Evolutionary conservation across 1,284 basidiomycete genomes (phyloP).

Genomic region (Marasmius tenuissimus): DNA sequence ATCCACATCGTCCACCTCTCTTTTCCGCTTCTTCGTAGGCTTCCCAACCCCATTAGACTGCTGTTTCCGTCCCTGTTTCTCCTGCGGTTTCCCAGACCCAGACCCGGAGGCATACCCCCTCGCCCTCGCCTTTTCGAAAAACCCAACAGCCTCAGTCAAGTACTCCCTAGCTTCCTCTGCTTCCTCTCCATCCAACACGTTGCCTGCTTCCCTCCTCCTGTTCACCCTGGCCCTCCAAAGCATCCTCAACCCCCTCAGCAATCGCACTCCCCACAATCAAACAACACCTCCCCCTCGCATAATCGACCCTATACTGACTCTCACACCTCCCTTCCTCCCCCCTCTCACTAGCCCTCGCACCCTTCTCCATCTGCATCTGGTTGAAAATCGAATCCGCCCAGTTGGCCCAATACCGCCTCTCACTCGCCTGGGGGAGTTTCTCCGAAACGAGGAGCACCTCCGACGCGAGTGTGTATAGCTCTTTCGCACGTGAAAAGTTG

Average conservation of each 20-base stretch:
- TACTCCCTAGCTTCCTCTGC: conserved; percentile 54
- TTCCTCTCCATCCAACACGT: conserved; percentile 39
- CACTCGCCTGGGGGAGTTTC: conserved; percentile 40
- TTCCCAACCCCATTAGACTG: not conserved
- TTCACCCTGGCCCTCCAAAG: conserved; percentile 42
- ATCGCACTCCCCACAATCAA: conserved; percentile 51
- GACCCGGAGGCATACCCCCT: not conserved
- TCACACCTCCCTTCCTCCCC: conserved; percentile 41
- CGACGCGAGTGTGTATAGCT: conserved; percentile 59
- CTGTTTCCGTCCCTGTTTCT: not conserved
- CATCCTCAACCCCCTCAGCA: conserved; percentile 52
- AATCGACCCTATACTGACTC: conserved; percentile 29
- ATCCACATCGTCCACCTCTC: not conserved
- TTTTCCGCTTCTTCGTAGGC: not conserved
- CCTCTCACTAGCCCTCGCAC: conserved; percentile 46
- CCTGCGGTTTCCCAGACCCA: not conserved
- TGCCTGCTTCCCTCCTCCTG: conserved; percentile 43
- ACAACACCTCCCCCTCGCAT: conserved; percentile 53
- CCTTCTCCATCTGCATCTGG: conserved; percentile 58
- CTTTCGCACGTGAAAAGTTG: conserved; percentile 53
- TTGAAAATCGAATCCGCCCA: conserved; percentile 61
- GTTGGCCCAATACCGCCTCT: conserved; percentile 53
- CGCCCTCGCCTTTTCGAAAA: conserved; percentile 51
- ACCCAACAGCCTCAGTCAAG: conserved; percentile 45
- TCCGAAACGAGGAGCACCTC: conserved; percentile 62